Percentiles rank a stretch among this genome's conserved stretches.
These are phyloP conservation scores for Diospyros kaki DNA, from an alignment of 148 eudicot genomes.

Conservation along the genomic window DNA sequence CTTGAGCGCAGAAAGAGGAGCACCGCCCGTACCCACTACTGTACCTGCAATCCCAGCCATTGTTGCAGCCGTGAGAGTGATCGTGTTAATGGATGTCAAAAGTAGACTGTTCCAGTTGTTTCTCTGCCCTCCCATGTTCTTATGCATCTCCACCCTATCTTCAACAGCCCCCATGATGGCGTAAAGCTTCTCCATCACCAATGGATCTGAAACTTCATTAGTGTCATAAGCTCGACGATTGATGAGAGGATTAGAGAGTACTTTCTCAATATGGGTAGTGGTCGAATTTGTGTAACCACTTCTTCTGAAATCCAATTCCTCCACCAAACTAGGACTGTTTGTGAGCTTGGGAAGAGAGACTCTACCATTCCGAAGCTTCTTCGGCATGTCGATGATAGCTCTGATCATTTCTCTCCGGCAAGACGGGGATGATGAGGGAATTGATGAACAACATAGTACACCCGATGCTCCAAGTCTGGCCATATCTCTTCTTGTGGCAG, in stretches of 20 bases:
- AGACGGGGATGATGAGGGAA: neutral
- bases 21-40: neutral
- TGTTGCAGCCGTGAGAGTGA: conserved; percentile 48
- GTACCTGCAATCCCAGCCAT: conserved; percentile 42
- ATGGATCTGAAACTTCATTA: conserved; percentile 5
- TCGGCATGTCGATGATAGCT: neutral
- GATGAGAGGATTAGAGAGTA: neutral
- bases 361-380: neutral
- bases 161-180: conserved; percentile 28
- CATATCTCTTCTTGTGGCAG: too few relatives aligned
- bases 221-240: neutral
- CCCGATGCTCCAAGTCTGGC: too few relatives aligned
- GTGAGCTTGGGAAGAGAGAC: neutral
- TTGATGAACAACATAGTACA: neutral
- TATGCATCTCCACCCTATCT: conserved; percentile 44
- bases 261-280: neutral
- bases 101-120: conserved; percentile 28
- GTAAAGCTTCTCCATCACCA: conserved; percentile 21
- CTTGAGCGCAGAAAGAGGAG: conserved; percentile 25
- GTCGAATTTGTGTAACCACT: neutral
- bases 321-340: neutral
- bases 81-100: conserved; percentile 8
- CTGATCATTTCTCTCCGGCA: neutral
- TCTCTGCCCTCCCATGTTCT: conserved; percentile 35
- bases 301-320: neutral